Evolutionary conservation across 1,284 basidiomycete species (phyloP), one percentile per base, ranked within the genome.

Genomic region (Ustilago cynodontis): DNA sequence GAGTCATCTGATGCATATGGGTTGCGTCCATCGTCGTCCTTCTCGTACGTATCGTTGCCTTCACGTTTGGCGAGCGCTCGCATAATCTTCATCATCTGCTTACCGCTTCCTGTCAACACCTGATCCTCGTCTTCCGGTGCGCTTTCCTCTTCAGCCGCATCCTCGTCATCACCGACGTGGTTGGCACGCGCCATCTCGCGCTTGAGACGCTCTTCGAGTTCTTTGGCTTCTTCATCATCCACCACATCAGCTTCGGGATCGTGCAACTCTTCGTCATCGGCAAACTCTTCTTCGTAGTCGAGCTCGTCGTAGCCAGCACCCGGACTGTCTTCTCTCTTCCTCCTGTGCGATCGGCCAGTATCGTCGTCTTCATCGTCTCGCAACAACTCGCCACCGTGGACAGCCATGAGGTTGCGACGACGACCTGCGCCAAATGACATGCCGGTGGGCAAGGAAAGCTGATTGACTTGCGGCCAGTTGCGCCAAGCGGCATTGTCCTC

Each of bases 81-180:
- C 83, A 86, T 85, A 59, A 86, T 85, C 75, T 84, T 84, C 74
- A 83, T 82, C 82, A 86, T 83, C 69, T 86, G 83, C 50, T 77
- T 79, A 22, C 81, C 83, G n/a, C 76, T 80, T 49, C 84, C 81
- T 18, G 82, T 85, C 55, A 85, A 56, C 54, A 72, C 58, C 43
- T 83, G 79, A 53, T 83, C 77, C 43, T 78, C 64, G n/a, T 76
- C 77, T 60, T 79, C 79, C 11, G 57, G 68, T 11, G 67, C 75
- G 20, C 67, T 70, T 52, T 61, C 75, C 26, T 71, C 74, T 47
- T 76, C 77, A 7, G 52, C 72, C 29, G 60, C 74, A 28, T 77
- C 78, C 9, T 82, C 80, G 9, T 77, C 66, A 43, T 84, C 80
- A 14, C 75, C 78, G 18, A 80, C 45, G 11, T 74, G 55, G 58